A percentile compares a stretch with the other conserved stretches of the same genome.
Evolutionary conservation across 108 stramenopile genomes (phyloP).

Genomic region (Mayamaea pseudoterrestris): DNA sequence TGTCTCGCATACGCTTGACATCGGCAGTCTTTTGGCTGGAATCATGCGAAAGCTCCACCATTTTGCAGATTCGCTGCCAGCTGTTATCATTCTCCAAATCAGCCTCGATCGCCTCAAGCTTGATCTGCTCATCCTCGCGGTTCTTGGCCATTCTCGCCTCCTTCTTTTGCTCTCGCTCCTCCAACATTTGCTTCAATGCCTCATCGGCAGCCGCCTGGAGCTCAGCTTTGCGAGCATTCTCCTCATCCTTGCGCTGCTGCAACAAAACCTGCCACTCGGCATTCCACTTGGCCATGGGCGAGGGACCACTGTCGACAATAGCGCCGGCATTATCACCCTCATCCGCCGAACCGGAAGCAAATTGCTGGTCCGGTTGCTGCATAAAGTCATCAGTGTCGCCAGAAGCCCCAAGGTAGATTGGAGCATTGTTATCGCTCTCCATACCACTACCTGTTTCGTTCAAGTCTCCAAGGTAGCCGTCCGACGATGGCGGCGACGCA

Average conservation of each 20-base stretch:
- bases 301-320: conserved; percentile 8
- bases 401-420: neutral
- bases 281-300: conserved; percentile 76
- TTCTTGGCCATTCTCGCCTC: conserved; percentile 74
- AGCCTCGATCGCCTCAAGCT: conserved; percentile 89
- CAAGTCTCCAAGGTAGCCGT: conserved; percentile 14
- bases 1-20: conserved; percentile 72
- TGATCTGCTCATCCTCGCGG: conserved; percentile 79
- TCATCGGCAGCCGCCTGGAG: conserved; percentile 44
- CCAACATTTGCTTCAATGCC: conserved; percentile 50
- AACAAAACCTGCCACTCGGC: conserved; percentile 74
- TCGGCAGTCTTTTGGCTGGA: conserved; percentile 36
- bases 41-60: conserved; percentile 78
- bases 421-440: no score
- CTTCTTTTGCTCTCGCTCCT: conserved; percentile 50
- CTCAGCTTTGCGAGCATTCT: conserved; percentile 61
- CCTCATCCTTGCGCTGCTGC: conserved; percentile 63
- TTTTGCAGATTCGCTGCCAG: conserved; percentile 80
- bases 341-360: conserved; percentile 12
- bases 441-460: conserved; percentile 5
- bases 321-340: conserved; percentile 8
- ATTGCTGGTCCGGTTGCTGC: conserved; percentile 9
- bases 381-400: conserved; percentile 10
- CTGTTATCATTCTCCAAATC: conserved; percentile 84
- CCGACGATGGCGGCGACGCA: conserved; percentile 1